Percentiles rank a stretch among this genome's conserved stretches.
Conservation (phyloP, 176 grass and related monocot species). For the Areca catechu region DNA sequence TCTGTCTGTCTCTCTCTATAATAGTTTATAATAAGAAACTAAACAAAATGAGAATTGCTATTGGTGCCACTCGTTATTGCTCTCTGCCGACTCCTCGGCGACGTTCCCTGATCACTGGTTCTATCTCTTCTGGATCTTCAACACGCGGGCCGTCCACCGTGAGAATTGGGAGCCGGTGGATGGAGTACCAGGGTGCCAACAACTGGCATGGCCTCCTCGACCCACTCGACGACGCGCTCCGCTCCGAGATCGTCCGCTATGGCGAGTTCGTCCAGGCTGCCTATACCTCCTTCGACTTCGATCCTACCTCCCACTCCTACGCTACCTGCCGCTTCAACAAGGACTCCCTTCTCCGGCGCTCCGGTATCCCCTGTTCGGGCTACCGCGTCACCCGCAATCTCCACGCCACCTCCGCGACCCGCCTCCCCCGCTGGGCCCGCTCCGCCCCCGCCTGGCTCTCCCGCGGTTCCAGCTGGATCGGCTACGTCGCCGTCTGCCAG, state of each 20-base stretch:
- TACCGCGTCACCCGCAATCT: slow-evolving; percentile 35
- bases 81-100: no score
- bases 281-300: slow-evolving; percentile 38
- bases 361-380: slow-evolving; percentile 19
- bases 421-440: slow-evolving; percentile 13
- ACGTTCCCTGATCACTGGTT: no score
- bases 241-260: slow-evolving; percentile 41
- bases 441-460: slow-evolving; percentile 1
- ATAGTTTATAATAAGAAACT: no score
- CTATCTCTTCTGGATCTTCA: no score
- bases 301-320: slow-evolving; percentile 18
- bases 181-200: slow-evolving; percentile 33
- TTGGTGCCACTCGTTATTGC: no score
- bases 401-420: slow-evolving; percentile 24
- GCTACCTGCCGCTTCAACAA: slow-evolving; percentile 32
- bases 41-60: no score
- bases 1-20: no score
- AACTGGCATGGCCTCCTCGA: slow-evolving; percentile 41
- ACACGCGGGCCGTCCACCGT: neutral
- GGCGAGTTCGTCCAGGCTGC: slow-evolving; percentile 37
- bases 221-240: slow-evolving; percentile 37
- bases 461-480: slow-evolving; percentile 37
- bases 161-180: slow-evolving; percentile 29
- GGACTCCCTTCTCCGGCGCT: slow-evolving; percentile 21
- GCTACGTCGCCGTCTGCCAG: slow-evolving; percentile 42